Percentiles rank a stretch among this genome's conserved stretches.
phyloP scores from a whole-genome alignment of 148 eudicot species.

The Spergularia bocconei region DNA sequence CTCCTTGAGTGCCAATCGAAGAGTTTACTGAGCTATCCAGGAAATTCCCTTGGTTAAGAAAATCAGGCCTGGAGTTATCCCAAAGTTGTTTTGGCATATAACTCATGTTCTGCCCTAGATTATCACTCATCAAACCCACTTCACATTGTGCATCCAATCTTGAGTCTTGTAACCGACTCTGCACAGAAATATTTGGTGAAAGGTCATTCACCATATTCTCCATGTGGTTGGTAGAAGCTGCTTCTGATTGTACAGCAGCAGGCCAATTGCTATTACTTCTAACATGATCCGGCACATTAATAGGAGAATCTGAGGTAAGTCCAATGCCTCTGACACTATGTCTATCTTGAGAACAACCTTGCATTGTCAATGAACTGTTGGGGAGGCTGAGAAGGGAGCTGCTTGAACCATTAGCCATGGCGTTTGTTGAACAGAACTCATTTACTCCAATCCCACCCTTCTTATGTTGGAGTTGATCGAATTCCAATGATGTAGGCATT shows the following conservation, averaged over 20 bases:
- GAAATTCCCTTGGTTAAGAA: conserved; percentile 30
- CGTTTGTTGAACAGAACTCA: not conserved
- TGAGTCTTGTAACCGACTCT: conserved; percentile 16
- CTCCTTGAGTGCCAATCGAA: conserved; percentile 29
- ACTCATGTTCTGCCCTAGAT: conserved; percentile 28
- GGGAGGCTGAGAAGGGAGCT: conserved; percentile 32
- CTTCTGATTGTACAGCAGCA: conserved; percentile 33
- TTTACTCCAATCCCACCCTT: not conserved
- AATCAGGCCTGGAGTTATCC: conserved; percentile 25
- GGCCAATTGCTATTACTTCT: conserved; percentile 40
- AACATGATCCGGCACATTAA: conserved; percentile 29
- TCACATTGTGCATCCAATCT: conserved; percentile 37
- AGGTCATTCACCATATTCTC: conserved; percentile 21
- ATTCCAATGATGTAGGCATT: conserved; percentile 46
- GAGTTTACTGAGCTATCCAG: conserved; percentile 29
- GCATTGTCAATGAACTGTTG: conserved; percentile 27
- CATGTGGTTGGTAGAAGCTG: conserved; percentile 24
- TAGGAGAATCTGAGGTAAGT: conserved; percentile 35
- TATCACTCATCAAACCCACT: conserved; percentile 26
- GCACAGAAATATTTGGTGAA: conserved; percentile 18
- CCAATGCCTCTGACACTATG: conserved; percentile 24
- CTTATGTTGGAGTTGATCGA: conserved; percentile 39
- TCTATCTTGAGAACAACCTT: conserved; percentile 32
- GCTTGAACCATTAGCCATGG: conserved; percentile 23
- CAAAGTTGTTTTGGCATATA: conserved; percentile 27